A percentile compares a stretch with the other conserved stretches of the same genome.
These are phyloP conservation scores for Leptomonas pyrrhocoris DNA, from an alignment of 208 protist genomes.

Conservation along the genomic window DNA sequence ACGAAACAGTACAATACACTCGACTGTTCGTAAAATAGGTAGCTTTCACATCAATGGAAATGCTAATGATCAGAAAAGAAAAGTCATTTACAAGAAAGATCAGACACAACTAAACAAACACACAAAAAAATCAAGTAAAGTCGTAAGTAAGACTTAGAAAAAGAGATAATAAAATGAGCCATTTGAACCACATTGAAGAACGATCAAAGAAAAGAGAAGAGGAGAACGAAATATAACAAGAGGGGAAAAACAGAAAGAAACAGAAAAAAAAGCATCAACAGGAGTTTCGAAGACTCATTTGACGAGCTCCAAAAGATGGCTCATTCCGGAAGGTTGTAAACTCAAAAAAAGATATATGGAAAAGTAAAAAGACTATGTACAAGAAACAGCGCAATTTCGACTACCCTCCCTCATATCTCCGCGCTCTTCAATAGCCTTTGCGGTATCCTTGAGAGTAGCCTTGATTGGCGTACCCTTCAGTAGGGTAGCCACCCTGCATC, in stretches of 20 bases:
- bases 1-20: background rate
- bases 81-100: background rate
- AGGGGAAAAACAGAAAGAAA: constrained; percentile 24
- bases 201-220: constrained; percentile 16
- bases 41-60: constrained; percentile 7
- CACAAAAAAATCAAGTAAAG: constrained; percentile 1
- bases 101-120: background rate
- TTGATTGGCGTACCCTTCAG: constrained; percentile 14
- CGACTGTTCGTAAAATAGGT: no score
- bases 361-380: constrained; percentile 12
- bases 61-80: no score
- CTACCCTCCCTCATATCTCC: background rate
- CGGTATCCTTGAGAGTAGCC: constrained; percentile 16
- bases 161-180: constrained; percentile 6
- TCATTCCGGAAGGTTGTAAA: no score
- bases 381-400: background rate
- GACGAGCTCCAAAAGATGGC: no score
- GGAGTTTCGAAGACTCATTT: background rate
- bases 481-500: constrained; percentile 16
- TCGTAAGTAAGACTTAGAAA: background rate
- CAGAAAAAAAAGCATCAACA: constrained; percentile 3
- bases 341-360: background rate
- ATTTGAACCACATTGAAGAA: constrained; percentile 28
- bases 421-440: background rate
- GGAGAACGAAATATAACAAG: constrained; percentile 3